Conservation (phyloP, 2,329 filamentous ascomycete species). For the Talaromyces piceae region DNA sequence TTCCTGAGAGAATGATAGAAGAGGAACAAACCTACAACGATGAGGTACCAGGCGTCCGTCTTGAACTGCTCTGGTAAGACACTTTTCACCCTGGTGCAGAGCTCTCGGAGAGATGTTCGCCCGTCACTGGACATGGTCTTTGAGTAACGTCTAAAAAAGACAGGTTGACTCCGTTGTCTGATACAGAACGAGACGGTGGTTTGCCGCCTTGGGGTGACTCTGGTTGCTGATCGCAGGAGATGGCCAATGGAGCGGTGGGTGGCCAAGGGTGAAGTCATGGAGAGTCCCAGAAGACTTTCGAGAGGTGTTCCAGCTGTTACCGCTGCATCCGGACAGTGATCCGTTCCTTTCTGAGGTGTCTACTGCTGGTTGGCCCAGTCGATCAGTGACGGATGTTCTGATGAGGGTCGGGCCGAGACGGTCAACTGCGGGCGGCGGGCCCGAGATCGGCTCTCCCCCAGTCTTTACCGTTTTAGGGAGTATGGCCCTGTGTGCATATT, state of each 20-base stretch:
- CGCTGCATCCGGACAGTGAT: not conserved
- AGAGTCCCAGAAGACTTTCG: not conserved
- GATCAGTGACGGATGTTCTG: too few relatives aligned
- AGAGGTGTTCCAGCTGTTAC: not conserved
- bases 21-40: slow-evolving; percentile 29
- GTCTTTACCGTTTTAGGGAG: not conserved
- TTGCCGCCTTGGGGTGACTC: not conserved
- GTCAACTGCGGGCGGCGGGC: not conserved
- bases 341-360: not conserved
- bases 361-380: not conserved
- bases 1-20: not conserved
- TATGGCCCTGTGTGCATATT: not conserved
- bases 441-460: not conserved
- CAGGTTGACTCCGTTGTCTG: not conserved
- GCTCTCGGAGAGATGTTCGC: slow-evolving; percentile 23
- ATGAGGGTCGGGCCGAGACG: not conserved
- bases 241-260: slow-evolving; percentile 1
- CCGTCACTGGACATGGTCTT: slow-evolving; percentile 1
- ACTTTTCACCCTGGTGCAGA: slow-evolving; percentile 19
- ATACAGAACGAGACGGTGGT: not conserved
- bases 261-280: slow-evolving; percentile 4
- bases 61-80: slow-evolving; percentile 43
- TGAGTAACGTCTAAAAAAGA: not conserved
- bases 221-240: slow-evolving; percentile 1
- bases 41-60: slow-evolving; percentile 51